phyloP scores from a whole-genome alignment of 345 rosid species.

The Turnera subulata region DNA sequence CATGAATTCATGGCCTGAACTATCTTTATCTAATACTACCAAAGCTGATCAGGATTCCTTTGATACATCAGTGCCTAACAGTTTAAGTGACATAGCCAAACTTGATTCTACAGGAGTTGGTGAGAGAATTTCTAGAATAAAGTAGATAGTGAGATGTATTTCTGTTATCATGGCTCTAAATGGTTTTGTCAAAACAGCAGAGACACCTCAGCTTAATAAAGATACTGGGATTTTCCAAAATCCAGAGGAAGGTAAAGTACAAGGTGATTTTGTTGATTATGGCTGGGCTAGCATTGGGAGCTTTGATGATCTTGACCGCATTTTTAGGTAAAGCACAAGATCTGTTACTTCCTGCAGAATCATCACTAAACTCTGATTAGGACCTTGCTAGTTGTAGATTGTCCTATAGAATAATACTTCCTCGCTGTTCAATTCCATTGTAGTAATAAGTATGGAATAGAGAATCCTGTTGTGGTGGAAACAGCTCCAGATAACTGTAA shows the following conservation, averaged over 20 bases:
- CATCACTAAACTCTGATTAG: slow-evolving; percentile 6
- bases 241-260: slow-evolving; percentile 53
- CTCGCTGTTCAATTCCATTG: not conserved
- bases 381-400: not conserved
- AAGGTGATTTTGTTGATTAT: slow-evolving; percentile 73
- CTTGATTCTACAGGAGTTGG: slow-evolving; percentile 45
- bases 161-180: slow-evolving; percentile 16
- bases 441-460: not conserved
- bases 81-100: slow-evolving; percentile 40
- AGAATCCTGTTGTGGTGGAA: not conserved
- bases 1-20: slow-evolving; percentile 52
- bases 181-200: slow-evolving; percentile 39
- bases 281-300: slow-evolving; percentile 93
- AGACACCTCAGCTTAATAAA: slow-evolving; percentile 45
- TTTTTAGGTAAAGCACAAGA: slow-evolving; percentile 70
- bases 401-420: not conserved
- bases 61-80: slow-evolving; percentile 43
- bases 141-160: slow-evolving; percentile 19
- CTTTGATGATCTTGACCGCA: slow-evolving; percentile 89
- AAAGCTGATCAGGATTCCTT: slow-evolving; percentile 43
- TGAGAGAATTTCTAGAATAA: slow-evolving; percentile 33
- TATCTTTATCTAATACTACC: slow-evolving; percentile 40
- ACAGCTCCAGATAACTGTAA: not conserved
- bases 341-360: slow-evolving; percentile 9
- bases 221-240: slow-evolving; percentile 52